Conservation (phyloP, 208 protist genomes). For the Wallacemonas rigidus region DNA sequence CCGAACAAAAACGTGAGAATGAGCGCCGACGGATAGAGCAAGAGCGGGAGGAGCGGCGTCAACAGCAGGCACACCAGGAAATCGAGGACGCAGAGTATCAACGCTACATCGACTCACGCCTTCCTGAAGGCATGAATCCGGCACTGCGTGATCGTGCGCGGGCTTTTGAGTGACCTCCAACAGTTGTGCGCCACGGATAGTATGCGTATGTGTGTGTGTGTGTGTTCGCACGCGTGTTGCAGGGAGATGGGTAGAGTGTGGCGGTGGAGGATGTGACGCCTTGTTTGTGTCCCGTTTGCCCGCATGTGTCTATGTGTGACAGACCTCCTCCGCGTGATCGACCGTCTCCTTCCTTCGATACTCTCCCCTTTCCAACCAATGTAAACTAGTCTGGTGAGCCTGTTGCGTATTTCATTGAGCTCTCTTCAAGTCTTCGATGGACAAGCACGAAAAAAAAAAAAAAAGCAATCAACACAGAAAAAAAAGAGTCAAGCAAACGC, state of each 20-base stretch:
- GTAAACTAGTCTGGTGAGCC: not conserved
- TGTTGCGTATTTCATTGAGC: slow-evolving; percentile 1
- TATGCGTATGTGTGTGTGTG: slow-evolving; percentile 1
- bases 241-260: not conserved
- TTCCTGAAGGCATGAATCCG: slow-evolving; percentile 65
- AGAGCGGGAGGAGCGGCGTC: slow-evolving; percentile 36
- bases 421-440: not conserved
- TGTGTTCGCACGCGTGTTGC: not conserved
- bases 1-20: slow-evolving; percentile 66
- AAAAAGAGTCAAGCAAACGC: not conserved
- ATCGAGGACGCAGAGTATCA: slow-evolving; percentile 58
- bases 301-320: too few relatives aligned
- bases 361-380: not conserved
- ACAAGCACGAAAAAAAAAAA: slow-evolving; percentile 15
- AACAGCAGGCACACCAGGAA: slow-evolving; percentile 36
- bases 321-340: too few relatives aligned
- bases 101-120: slow-evolving; percentile 61
- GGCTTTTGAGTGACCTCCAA: too few relatives aligned
- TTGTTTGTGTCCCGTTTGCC: slow-evolving; percentile 2
- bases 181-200: not conserved
- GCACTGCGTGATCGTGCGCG: slow-evolving; percentile 50
- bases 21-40: slow-evolving; percentile 36
- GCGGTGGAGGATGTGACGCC: not conserved
- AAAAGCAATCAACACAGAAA: not conserved
- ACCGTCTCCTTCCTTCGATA: too few relatives aligned